Evolutionary conservation across 2,329 filamentous ascomycete genomes (phyloP).

Genomic region (Calonectria naviculata): DNA sequence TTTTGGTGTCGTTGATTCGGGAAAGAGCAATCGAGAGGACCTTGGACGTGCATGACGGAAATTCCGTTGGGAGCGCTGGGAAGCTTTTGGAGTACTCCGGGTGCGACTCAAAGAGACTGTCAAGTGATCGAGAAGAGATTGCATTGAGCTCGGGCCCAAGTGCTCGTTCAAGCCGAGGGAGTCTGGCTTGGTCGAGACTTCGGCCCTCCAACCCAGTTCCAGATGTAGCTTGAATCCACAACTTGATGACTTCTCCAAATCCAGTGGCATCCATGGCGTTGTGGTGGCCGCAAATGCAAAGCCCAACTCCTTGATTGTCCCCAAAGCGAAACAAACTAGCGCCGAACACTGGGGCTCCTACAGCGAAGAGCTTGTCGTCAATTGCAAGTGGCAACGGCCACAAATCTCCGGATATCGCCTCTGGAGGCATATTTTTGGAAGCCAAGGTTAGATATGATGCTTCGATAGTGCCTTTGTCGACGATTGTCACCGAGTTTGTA

Average conservation of each 20-base stretch:
- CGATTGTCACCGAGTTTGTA: background rate
- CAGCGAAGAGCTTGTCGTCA: background rate
- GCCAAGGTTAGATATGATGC: background rate
- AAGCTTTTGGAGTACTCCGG: constrained; percentile 11
- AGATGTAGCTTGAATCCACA: background rate
- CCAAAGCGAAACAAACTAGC: constrained; percentile 5
- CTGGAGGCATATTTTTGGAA: background rate
- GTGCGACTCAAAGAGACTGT: background rate
- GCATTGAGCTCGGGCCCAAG: background rate
- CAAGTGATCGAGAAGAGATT: background rate
- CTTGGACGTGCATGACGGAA: constrained; percentile 18
- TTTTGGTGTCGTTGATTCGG: background rate
- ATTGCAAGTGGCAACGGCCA: background rate
- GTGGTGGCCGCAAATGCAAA: constrained; percentile 18
- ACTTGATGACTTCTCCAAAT: constrained; percentile 5
- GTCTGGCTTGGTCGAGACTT: background rate
- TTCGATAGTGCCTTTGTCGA: background rate
- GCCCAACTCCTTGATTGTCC: constrained; percentile 7
- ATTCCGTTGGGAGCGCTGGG: constrained; percentile 4
- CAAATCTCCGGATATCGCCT: background rate
- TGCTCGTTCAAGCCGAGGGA: background rate
- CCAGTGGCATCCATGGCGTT: constrained; percentile 13
- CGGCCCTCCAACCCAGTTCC: background rate
- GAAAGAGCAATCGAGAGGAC: constrained; percentile 6
- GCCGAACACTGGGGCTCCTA: background rate